Conservation (phyloP, 2,329 filamentous ascomycete genomes). For the Neopestalotiopsis rosae region DNA sequence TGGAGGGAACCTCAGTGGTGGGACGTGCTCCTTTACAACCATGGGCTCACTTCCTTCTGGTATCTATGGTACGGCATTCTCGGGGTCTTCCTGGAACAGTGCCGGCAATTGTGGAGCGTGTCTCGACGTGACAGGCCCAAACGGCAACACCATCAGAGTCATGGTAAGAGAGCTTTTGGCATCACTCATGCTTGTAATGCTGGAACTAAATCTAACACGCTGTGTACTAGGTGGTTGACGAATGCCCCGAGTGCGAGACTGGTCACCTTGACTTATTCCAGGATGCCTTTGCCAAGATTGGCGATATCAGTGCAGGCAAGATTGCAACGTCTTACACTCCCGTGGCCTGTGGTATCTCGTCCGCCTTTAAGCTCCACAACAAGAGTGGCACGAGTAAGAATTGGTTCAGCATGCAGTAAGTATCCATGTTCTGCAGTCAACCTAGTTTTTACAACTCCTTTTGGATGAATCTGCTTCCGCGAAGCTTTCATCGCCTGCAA, state of each 20-base stretch:
- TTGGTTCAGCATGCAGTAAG: constrained; percentile 58
- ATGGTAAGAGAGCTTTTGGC: constrained; percentile 55
- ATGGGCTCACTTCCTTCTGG: constrained; percentile 62
- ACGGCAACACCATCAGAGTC: constrained; percentile 62
- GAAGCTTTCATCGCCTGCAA: no score
- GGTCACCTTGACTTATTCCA: constrained; percentile 52
- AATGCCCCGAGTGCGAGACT: constrained; percentile 47
- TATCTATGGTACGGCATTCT: constrained; percentile 67
- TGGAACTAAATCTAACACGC: background rate
- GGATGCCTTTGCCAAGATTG: constrained; percentile 45
- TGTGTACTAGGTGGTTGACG: constrained; percentile 47
- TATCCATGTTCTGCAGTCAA: no score
- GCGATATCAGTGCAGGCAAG: constrained; percentile 39
- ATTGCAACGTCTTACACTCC: constrained; percentile 47
- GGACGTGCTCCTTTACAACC: constrained; percentile 66
- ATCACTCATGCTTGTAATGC: background rate
- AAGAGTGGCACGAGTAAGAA: constrained; percentile 49
- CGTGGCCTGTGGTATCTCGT: constrained; percentile 47
- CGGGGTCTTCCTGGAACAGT: constrained; percentile 60
- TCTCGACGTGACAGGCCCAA: constrained; percentile 61
- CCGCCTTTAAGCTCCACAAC: constrained; percentile 48
- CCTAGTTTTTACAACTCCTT: no score
- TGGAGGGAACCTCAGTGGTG: constrained; percentile 61
- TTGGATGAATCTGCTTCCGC: no score
- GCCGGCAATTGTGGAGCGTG: constrained; percentile 66